Percentiles rank a stretch among this genome's conserved stretches.
These are phyloP conservation scores for Ceratocystis eucalypticola DNA, from an alignment of 2,329 filamentous ascomycete genomes.

Conservation along the genomic window DNA sequence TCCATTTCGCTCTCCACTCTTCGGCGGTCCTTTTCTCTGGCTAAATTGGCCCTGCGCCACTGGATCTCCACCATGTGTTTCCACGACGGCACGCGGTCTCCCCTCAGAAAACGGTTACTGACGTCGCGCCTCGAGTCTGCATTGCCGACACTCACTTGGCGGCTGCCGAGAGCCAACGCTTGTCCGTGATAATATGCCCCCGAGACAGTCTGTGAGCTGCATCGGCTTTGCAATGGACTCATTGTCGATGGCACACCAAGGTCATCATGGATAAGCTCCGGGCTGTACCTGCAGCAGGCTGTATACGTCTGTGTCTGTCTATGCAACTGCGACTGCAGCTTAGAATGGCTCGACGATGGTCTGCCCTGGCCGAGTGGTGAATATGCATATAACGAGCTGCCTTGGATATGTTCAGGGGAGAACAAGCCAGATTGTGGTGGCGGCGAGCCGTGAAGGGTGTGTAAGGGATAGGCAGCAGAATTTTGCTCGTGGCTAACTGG, in stretches of 20 bases:
- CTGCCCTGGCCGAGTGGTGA: neutral
- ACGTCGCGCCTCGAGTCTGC: neutral
- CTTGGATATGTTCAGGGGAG: neutral
- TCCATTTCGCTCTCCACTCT: neutral
- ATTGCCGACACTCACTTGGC: neutral
- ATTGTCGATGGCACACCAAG: neutral
- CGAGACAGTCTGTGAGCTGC: neutral
- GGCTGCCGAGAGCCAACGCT: neutral
- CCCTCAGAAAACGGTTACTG: neutral
- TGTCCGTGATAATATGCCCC: neutral
- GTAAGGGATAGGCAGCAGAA: neutral
- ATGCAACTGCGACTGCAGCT: neutral
- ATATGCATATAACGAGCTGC: neutral
- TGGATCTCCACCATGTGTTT: neutral
- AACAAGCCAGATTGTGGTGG: neutral
- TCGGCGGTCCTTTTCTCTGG: neutral
- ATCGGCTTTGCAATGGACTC: neutral
- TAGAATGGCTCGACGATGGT: neutral
- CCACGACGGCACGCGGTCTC: neutral
- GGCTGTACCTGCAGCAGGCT: neutral
- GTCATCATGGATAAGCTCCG: neutral
- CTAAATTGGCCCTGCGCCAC: neutral
- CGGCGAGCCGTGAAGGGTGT: neutral
- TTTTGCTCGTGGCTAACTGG: neutral
- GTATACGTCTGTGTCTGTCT: neutral